phyloP scores from a whole-genome alignment of 345 rosid species.

The Hibiscus mutabilis region DNA sequence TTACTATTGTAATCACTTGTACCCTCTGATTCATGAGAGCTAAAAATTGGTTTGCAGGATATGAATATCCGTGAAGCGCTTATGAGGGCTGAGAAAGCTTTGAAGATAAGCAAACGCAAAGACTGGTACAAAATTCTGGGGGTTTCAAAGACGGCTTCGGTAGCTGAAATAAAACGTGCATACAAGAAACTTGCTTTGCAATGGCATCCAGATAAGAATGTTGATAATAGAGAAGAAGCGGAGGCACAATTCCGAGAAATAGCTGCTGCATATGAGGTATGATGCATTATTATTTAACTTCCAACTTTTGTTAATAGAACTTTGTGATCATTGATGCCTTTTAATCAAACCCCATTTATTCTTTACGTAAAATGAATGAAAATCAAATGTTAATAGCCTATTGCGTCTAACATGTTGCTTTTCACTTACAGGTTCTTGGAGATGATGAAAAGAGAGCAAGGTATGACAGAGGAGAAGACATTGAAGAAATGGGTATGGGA shows the following conservation, averaged over 20 bases:
- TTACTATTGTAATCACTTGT: neutral
- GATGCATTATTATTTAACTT: conserved; percentile 5
- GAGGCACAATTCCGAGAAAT: conserved; percentile 85
- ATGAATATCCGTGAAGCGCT: conserved; percentile 69
- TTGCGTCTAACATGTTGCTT: neutral
- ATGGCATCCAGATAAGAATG: conserved; percentile 87
- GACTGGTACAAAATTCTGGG: conserved; percentile 64
- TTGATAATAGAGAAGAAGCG: conserved; percentile 68
- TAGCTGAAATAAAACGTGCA: conserved; percentile 83
- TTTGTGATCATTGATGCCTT: no score
- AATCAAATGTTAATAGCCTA: conserved; percentile 28
- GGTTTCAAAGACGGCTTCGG: conserved; percentile 67
- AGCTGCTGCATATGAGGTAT: conserved; percentile 97
- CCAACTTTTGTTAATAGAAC: no score
- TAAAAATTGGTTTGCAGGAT: conserved; percentile 43
- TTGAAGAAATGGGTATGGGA: conserved; percentile 74
- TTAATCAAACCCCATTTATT: neutral
- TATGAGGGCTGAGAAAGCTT: conserved; percentile 88
- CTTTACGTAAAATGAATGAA: neutral
- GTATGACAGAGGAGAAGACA: conserved; percentile 92
- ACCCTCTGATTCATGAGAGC: conserved; percentile 25
- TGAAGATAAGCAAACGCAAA: conserved; percentile 92
- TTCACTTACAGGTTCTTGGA: conserved; percentile 60
- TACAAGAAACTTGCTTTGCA: conserved; percentile 94
- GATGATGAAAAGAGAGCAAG: conserved; percentile 87